Base-by-base conservation (phyloP, 192 early-diverging fungal species). In the Coemansia sp. region DNA sequence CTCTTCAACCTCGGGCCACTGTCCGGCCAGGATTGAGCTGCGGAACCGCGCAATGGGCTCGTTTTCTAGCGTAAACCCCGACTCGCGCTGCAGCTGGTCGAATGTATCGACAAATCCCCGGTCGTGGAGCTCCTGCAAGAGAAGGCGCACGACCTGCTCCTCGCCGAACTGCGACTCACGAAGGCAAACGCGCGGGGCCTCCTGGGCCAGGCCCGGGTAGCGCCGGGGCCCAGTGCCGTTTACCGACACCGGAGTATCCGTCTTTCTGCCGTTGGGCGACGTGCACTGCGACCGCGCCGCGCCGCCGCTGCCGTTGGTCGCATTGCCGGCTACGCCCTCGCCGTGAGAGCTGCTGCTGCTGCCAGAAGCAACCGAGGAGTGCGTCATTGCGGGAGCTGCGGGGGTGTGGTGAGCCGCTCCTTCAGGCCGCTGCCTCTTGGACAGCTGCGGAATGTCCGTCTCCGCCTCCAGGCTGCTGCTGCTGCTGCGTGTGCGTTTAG, bases 111-210 rank as follows among this genome's bases (percentile, higher is more conserved):
- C 85, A 57, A 67, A 88, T 1, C 90, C 93, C 42, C 94, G 66
- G 47, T 89, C 86, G 26, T 78, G 71, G 30, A 96, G 70, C 44
- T 88, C 81, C 66, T 98, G 95, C 16, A 92, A 60, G 55, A 98
- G 85, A 10, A 98, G 67, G 21, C 93, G 81, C 22, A 94, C 87
- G 4, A 94, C 74, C 56, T 98, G 93, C 32, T 84, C 69, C 33
- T 73, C 70, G 17, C 46, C 51, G 38, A 67, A 67, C 42, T 67
- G 52, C 16, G 64, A 66, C 5, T 66, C 51, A 13, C 64, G 70
- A 22, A 74, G 64, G 22, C 68, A 65, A 16, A 32, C 52, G 50
- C 68, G 68, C 31, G 31, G 48, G 9, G 57, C 20, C 45, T 72
- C 52, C 38, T 72, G 54, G 17, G 43, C 34, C 2, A 44, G 49